Evolutionary conservation across 495 filamentous ascomycete genomes (phyloP), one percentile per base, ranked within the genome.

Genomic region (Hamigera avellanea): DNA sequence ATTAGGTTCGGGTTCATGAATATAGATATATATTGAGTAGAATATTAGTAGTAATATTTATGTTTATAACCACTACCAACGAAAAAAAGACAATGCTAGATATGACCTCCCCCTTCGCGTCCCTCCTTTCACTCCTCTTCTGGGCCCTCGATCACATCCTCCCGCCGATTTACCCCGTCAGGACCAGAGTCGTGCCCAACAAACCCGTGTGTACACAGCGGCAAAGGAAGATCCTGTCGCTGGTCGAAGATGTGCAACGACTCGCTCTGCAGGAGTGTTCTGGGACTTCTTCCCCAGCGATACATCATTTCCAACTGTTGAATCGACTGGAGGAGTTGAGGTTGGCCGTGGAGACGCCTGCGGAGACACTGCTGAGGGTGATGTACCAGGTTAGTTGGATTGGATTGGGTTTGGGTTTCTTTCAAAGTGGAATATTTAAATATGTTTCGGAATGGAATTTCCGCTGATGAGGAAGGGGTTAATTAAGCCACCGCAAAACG

Each of bases 401-500:
- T 19, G 2, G 16, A n/a, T 16, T 26, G 10, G 27, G 18, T 1
- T 25, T n/a, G 1, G 23, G 1, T 25, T 40, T 9, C 9, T 29
- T 19, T 25, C 18, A 19, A 23, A 9, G 21, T 23, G 9, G 21
- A 23, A 23, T 23, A 9, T 9, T 30, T 26, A 12, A 30, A 30
- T 30, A 4, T 30, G 28, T 13, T 12, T 6, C 5, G 4, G 28
- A 33, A n/a, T 21, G n/a, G 26, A n/a, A n/a, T n/a, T n/a, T n/a
- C n/a, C n/a, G n/a, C n/a, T n/a, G n/a, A n/a, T n/a, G n/a, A n/a
- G n/a, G n/a, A n/a, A n/a, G n/a, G n/a, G n/a, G n/a, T n/a, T n/a
- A n/a, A n/a, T n/a, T n/a, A n/a, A 64, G 61, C 58, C 61, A 13
- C 58, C 61, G 2, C 58, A 62, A 26, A 64, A 64, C 47, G 58